Percentiles rank a stretch among this genome's conserved stretches.
These are phyloP conservation scores for Neonectria sp. DNA, from an alignment of 2,329 filamentous ascomycete species.

Conservation along the genomic window DNA sequence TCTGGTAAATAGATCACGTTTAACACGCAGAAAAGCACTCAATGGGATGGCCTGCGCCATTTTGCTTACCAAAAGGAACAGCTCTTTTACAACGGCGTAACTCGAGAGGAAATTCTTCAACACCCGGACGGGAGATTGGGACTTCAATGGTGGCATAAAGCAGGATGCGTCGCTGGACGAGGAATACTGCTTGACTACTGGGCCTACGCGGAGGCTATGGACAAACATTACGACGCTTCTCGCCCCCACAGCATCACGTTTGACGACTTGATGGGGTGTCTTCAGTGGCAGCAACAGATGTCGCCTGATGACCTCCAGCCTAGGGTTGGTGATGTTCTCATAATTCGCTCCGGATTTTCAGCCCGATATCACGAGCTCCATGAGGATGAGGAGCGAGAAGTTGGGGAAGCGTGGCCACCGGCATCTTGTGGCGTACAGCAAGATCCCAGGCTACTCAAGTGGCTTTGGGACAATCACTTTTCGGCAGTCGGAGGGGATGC, in stretches of 20 bases:
- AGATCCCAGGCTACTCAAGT: constrained; percentile 17
- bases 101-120: constrained; percentile 12
- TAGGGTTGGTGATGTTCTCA: constrained; percentile 12
- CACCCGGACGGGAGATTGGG: constrained; percentile 11
- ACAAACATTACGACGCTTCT: constrained; percentile 17
- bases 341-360: constrained; percentile 18
- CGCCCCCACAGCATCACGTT: constrained; percentile 13
- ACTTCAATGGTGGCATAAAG: constrained; percentile 25
- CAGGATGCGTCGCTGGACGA: constrained; percentile 23
- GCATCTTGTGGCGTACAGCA: constrained; percentile 23
- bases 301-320: constrained; percentile 8
- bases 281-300: constrained; percentile 19
- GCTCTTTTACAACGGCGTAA: constrained; percentile 27
- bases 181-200: constrained; percentile 25
- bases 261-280: constrained; percentile 17
- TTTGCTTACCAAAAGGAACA: constrained; percentile 30
- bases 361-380: constrained; percentile 16
- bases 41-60: constrained; percentile 26
- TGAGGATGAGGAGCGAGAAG: constrained; percentile 17
- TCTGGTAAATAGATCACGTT: constrained; percentile 9
- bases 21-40: constrained; percentile 26
- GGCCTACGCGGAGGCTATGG: constrained; percentile 16
- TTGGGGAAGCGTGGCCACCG: constrained; percentile 29
- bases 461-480: constrained; percentile 29
- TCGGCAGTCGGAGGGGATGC: constrained; percentile 24